These are phyloP conservation scores for Polyplosphaeria fusca DNA, from an alignment of 495 filamentous ascomycete species.

Conservation along the genomic window DNA sequence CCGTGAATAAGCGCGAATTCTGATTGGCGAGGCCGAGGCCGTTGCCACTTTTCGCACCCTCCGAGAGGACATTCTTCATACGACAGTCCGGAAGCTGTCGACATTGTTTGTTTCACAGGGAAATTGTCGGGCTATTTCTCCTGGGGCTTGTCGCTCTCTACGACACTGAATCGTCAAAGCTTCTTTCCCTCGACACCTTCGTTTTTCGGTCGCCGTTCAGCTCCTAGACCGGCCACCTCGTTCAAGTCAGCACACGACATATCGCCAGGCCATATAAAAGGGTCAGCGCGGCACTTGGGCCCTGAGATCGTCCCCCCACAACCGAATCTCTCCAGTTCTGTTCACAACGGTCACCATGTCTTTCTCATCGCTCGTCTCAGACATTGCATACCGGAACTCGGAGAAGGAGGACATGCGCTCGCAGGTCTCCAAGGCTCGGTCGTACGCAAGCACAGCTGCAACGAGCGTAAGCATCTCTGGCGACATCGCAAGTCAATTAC, in stretches of 20 bases:
- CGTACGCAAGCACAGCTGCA: slow-evolving; percentile 83
- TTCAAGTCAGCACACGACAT: neutral
- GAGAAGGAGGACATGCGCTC: slow-evolving; percentile 58
- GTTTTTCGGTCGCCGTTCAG: neutral
- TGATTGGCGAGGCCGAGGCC: slow-evolving; percentile 3
- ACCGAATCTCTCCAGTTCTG: neutral
- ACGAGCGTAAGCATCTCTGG: slow-evolving; percentile 90
- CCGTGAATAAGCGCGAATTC: slow-evolving; percentile 1
- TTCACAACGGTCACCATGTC: slow-evolving; percentile 60
- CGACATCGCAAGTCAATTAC: slow-evolving; percentile 90
- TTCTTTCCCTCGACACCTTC: neutral
- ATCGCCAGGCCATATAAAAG: no score
- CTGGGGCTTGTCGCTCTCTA: neutral
- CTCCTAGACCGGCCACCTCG: neutral
- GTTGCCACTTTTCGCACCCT: neutral
- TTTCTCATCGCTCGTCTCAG: slow-evolving; percentile 85
- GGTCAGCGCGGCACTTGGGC: neutral
- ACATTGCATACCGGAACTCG: slow-evolving; percentile 69
- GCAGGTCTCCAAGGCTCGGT: slow-evolving; percentile 69
- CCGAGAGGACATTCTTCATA: no score
- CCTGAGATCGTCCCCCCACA: neutral
- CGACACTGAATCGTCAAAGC: neutral
- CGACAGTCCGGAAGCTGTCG: no score
- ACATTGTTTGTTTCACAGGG: no score
- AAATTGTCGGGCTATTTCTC: neutral